Base-by-base conservation (phyloP, 2,329 filamentous ascomycete genomes). In the Thielaviopsis ethacetica region DNA sequence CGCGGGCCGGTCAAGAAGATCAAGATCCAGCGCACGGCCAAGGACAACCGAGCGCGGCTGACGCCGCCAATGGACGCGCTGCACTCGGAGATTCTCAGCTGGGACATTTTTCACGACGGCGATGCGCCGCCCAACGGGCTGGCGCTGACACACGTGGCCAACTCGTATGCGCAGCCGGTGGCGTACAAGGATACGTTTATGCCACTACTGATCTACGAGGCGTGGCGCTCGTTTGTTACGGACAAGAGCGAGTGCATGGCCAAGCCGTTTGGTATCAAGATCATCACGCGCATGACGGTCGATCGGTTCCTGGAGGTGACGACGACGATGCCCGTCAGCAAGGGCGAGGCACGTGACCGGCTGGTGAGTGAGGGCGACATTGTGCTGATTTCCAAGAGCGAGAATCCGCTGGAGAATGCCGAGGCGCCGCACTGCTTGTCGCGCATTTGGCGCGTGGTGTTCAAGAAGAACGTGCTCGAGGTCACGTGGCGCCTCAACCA, bases 291-390 rank as follows among this genome's bases (percentile, higher is more conserved):
- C 62, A 84, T 93, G 67, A 93, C 84, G 53, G 90, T 98, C 12
- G 93, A 98, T 71, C 86, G 85, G 56, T 97, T 95, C 66, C 79
- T 96, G 62, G 93, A 98, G 72, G 83, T 97, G 62, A 91, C 87
- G 64, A 94, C 88, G 54, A 83, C 83, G 1, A 86, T 97, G 76
- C 82, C 86, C 22, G 76, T 83, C 53, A 54, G 52, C 30, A 41
- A 53, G 12, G 54, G 53, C 9, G 50, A 54, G 47, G 41, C 57
- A n/a, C 51, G 41, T 2, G 86, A 95, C 51, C 76, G 86, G 5
- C 79, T 79, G 53, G 73, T 95, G 38, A 79, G 80, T 7, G 90
- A 96, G 71, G 88, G 91, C 56, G 93, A 98, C 67, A 86, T 98
- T 62, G 78, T 98, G 22, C 75, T 98, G 22, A 75, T 98, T 38